These are phyloP conservation scores for Solanum megistacrolobum DNA, from an alignment of 257 asterid genomes.

Conservation along the genomic window DNA sequence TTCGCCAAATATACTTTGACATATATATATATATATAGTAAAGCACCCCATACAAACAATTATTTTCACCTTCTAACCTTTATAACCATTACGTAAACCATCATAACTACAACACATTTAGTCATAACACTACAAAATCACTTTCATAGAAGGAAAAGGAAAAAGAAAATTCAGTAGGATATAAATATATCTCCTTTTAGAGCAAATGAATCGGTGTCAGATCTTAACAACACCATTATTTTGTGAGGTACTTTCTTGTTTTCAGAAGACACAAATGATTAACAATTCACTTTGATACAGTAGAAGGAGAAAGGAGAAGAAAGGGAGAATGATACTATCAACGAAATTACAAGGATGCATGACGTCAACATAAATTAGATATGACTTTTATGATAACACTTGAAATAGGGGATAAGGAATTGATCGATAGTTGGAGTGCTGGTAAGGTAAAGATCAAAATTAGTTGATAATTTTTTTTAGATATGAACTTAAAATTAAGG, in stretches of 20 bases:
- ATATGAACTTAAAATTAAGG: accelerated
- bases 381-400: neutral
- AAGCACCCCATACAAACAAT: neutral
- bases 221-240: neutral
- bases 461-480: no score
- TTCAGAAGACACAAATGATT: neutral
- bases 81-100: neutral
- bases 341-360: neutral
- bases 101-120: neutral
- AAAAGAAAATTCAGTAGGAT: neutral
- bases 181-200: neutral
- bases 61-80: neutral
- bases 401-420: neutral
- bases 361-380: neutral
- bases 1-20: neutral
- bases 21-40: neutral
- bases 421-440: neutral
- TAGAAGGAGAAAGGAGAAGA: neutral
- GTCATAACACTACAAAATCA: neutral
- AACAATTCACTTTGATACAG: neutral
- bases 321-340: neutral
- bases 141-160: neutral
- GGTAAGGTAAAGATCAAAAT: no score
- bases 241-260: neutral
- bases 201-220: neutral